Percentiles rank a stretch among this genome's conserved stretches.
Conservation (phyloP, 371 early-diverging fungal species). For the Mycotypha africana region DNA sequence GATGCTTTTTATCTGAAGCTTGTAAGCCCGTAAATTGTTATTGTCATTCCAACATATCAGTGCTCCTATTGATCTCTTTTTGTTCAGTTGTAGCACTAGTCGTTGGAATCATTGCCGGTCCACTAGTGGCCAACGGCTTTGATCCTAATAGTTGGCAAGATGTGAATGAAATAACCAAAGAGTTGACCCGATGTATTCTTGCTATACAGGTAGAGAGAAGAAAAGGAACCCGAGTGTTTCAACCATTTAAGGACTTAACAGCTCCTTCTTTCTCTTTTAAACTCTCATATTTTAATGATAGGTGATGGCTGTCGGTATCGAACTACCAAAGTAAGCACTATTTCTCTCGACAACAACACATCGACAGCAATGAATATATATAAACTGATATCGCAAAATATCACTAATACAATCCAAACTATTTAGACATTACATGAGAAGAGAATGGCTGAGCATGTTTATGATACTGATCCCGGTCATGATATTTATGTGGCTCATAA, state of each 20-base stretch:
- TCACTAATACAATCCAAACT: too few relatives aligned
- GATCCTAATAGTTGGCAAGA: slow-evolving; percentile 52
- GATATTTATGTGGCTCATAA: slow-evolving; percentile 82
- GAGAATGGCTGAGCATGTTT: slow-evolving; percentile 62
- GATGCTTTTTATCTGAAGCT: slow-evolving; percentile 87
- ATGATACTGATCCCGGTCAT: slow-evolving; percentile 84
- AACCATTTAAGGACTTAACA: neutral
- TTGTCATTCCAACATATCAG: too few relatives aligned
- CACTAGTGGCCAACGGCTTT: slow-evolving; percentile 58
- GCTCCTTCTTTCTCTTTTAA: neutral
- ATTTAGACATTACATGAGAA: slow-evolving; percentile 44
- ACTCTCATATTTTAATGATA: slow-evolving; percentile 15
- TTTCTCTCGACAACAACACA: too few relatives aligned
- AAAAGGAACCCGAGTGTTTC: too few relatives aligned
- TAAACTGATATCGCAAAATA: too few relatives aligned
- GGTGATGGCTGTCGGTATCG: slow-evolving; percentile 85
- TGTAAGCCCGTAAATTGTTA: slow-evolving; percentile 47
- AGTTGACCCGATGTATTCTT: slow-evolving; percentile 73
- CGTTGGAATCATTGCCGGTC: slow-evolving; percentile 88
- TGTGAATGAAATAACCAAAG: slow-evolving; percentile 52
- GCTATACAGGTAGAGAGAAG: slow-evolving; percentile 75
- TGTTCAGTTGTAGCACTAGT: slow-evolving; percentile 72
- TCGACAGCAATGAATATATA: too few relatives aligned
- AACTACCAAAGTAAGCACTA: slow-evolving; percentile 74
- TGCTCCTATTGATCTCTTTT: too few relatives aligned